Evolutionary conservation across 768 basidiomycete species (phyloP).

Genomic region (Hericium coralloides): DNA sequence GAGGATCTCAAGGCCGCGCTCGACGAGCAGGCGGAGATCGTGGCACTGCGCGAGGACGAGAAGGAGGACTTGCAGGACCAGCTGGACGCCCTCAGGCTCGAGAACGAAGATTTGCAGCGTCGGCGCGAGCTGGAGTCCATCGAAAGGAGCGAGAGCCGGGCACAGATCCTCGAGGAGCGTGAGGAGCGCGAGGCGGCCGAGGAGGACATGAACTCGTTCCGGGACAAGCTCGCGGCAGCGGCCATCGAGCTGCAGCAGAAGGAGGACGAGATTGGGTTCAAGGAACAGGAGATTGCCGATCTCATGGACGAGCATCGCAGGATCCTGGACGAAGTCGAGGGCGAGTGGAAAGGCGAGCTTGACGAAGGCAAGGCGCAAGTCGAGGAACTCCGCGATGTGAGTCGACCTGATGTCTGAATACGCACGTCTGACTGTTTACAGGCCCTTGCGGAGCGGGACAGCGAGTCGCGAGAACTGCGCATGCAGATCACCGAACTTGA

Average conservation of each 20-base stretch:
- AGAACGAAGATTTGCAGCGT: slow-evolving; percentile 57
- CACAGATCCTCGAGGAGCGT: slow-evolving; percentile 57
- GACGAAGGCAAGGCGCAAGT: slow-evolving; percentile 71
- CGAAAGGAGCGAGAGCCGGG: slow-evolving; percentile 69
- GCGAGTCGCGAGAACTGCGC: slow-evolving; percentile 67
- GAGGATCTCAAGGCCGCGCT: slow-evolving; percentile 49
- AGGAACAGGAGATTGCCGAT: slow-evolving; percentile 71
- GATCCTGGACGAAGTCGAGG: slow-evolving; percentile 65
- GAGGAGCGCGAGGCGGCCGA: slow-evolving; percentile 76
- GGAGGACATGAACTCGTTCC: slow-evolving; percentile 61
- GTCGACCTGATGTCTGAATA: slow-evolving; percentile 12
- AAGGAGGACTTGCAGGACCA: slow-evolving; percentile 63
- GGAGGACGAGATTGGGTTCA: slow-evolving; percentile 80
- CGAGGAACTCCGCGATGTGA: slow-evolving; percentile 70
- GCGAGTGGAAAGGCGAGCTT: slow-evolving; percentile 84
- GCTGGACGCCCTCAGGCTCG: slow-evolving; percentile 50
- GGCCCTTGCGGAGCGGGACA: slow-evolving; percentile 73
- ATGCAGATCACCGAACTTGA: slow-evolving; percentile 71
- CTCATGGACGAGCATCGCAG: slow-evolving; percentile 65
- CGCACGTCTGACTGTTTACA: slow-evolving; percentile 18
- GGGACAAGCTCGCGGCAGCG: slow-evolving; percentile 71
- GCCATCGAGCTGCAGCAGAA: slow-evolving; percentile 79
- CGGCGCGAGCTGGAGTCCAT: slow-evolving; percentile 52
- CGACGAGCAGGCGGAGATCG: slow-evolving; percentile 49
- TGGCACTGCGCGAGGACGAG: slow-evolving; percentile 57